Evolutionary conservation across 306 rosid species (phyloP).

Genomic region (Parietaria judaica): DNA sequence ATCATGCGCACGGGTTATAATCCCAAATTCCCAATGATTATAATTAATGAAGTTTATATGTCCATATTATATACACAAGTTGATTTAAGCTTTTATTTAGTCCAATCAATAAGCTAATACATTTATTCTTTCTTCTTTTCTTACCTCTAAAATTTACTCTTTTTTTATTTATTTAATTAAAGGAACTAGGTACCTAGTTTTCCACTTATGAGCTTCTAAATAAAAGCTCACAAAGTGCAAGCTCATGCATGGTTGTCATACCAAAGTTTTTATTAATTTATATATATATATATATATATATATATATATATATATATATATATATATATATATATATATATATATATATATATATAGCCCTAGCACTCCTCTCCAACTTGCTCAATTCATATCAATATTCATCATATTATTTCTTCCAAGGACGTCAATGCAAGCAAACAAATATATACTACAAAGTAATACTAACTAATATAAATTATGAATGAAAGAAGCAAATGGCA

Average conservation of each 20-base stretch:
- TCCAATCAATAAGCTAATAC: not conserved
- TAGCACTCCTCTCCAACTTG: constrained; percentile 8
- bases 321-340: too few relatives aligned
- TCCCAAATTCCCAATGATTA: too few relatives aligned
- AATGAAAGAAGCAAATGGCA: constrained; percentile 4
- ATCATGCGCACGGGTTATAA: too few relatives aligned
- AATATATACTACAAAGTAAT: constrained; percentile 6
- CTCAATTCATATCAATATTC: not conserved
- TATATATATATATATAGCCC: not conserved
- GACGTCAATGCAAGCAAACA: constrained; percentile 5
- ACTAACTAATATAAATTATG: constrained; percentile 10
- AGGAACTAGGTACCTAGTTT: not conserved
- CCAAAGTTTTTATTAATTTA: constrained; percentile 11
- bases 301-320: not conserved
- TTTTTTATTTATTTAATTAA: too few relatives aligned
- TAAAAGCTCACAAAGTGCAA: constrained; percentile 1
- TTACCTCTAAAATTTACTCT: not conserved
- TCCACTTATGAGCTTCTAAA: not conserved
- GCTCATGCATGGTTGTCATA: constrained; percentile 1
- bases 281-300: too few relatives aligned
- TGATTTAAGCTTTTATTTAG: not conserved
- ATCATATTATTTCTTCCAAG: not conserved
- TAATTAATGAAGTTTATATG: too few relatives aligned
- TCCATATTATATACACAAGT: not conserved
- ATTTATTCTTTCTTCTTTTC: not conserved